Conservation (phyloP, 768 basidiomycete genomes). For the Cubamyces lactineus region DNA sequence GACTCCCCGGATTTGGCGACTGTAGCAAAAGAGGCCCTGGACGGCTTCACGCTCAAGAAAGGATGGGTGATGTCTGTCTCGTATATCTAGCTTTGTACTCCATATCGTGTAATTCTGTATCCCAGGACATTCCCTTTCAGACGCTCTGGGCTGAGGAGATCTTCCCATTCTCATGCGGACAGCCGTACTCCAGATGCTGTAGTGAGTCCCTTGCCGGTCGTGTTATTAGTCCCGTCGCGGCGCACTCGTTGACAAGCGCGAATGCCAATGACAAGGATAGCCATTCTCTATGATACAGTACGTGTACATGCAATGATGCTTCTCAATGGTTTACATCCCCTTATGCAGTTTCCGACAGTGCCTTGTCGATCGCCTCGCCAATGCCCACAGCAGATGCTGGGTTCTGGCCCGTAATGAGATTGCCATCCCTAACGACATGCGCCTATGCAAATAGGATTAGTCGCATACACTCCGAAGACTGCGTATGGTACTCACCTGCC, state of each 20-base stretch:
- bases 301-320: not conserved
- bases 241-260: too few relatives aligned
- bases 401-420: conserved; percentile 75
- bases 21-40: conserved; percentile 78
- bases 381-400: conserved; percentile 63
- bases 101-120: conserved; percentile 21
- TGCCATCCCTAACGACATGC: conserved; percentile 60
- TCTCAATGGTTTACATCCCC: conserved; percentile 47
- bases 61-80: conserved; percentile 83
- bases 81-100: conserved; percentile 50
- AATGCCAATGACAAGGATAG: not conserved
- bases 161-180: not conserved
- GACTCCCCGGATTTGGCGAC: conserved; percentile 75
- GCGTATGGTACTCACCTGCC: conserved; percentile 48
- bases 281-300: not conserved
- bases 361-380: conserved; percentile 59
- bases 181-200: too few relatives aligned
- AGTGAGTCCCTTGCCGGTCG: too few relatives aligned
- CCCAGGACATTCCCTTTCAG: conserved; percentile 16
- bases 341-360: conserved; percentile 38
- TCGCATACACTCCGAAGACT: not conserved
- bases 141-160: not conserved
- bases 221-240: too few relatives aligned
- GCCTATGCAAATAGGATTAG: conserved; percentile 16
- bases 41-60: conserved; percentile 87